phyloP scores from a whole-genome alignment of 257 asterid species.

The Nicotiana undulata region DNA sequence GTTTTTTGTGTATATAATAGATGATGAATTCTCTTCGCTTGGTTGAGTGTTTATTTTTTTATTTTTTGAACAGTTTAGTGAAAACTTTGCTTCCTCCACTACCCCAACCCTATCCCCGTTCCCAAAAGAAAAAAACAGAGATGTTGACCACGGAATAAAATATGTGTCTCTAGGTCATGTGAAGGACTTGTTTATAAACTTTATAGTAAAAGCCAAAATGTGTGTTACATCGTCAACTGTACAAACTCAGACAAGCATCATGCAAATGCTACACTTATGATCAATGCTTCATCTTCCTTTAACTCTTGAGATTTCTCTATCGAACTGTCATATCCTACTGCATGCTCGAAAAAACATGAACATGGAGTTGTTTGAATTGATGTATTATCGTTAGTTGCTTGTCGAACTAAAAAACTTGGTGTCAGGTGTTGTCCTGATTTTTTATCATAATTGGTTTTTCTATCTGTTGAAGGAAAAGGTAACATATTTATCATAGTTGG shows the following conservation, averaged over 20 bases:
- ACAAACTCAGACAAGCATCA: conserved; percentile 1
- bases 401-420: not conserved
- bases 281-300: not conserved
- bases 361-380: not conserved
- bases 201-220: not conserved
- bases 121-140: too few relatives aligned
- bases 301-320: not conserved
- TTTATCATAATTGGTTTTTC: too few relatives aligned
- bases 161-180: not conserved
- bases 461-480: too few relatives aligned
- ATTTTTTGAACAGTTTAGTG: too few relatives aligned
- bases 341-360: not conserved
- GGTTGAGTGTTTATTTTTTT: too few relatives aligned
- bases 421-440: too few relatives aligned
- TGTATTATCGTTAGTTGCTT: not conserved
- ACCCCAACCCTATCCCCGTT: not conserved
- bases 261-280: not conserved
- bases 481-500: too few relatives aligned
- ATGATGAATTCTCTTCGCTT: too few relatives aligned
- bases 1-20: too few relatives aligned
- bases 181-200: not conserved
- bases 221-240: not conserved
- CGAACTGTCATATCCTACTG: not conserved
- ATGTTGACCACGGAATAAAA: too few relatives aligned
- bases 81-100: too few relatives aligned